phyloP scores from a whole-genome alignment of 805 yeast species.

The Wilhelminamyces savonicus region DNA sequence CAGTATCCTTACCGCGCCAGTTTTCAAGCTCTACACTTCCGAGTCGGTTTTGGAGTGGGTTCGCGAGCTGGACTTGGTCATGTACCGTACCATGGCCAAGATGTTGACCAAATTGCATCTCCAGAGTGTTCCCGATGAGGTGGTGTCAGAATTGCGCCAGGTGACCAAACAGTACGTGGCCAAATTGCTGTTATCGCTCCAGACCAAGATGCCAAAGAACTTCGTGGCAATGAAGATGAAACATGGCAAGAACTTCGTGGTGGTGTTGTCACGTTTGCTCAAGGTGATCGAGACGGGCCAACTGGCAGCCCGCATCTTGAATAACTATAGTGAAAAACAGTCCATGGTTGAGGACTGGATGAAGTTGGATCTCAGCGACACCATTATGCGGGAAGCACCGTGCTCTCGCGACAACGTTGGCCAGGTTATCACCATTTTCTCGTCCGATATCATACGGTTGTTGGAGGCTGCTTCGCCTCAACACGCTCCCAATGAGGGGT shows the following conservation, averaged over 20 bases:
- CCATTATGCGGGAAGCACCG: slow-evolving; percentile 46
- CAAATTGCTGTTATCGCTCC: slow-evolving; percentile 34
- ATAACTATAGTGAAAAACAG: slow-evolving; percentile 35
- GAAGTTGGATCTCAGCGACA: slow-evolving; percentile 40
- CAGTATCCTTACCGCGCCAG: slow-evolving; percentile 54
- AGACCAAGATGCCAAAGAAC: slow-evolving; percentile 40
- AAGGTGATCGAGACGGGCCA: slow-evolving; percentile 49
- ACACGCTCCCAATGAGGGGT: slow-evolving; percentile 1
- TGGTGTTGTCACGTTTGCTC: slow-evolving; percentile 47
- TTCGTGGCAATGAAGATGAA: slow-evolving; percentile 47
- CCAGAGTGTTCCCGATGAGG: slow-evolving; percentile 51
- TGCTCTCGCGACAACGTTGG: slow-evolving; percentile 33
- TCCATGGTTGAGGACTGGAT: slow-evolving; percentile 58
- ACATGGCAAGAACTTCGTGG: slow-evolving; percentile 48
- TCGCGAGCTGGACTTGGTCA: slow-evolving; percentile 56
- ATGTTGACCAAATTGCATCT: slow-evolving; percentile 58
- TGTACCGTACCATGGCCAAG: slow-evolving; percentile 49
- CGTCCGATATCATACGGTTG: slow-evolving; percentile 25
- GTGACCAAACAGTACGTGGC: slow-evolving; percentile 45
- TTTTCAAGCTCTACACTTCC: slow-evolving; percentile 48
- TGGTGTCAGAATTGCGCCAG: slow-evolving; percentile 48
- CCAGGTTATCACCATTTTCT: slow-evolving; percentile 25
- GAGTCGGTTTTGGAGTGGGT: slow-evolving; percentile 56
- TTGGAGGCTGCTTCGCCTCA: slow-evolving; percentile 11
- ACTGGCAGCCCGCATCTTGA: slow-evolving; percentile 42